Base-by-base conservation (phyloP, 129 eudicot genomes). In the Heracleum sosnowskyi region DNA sequence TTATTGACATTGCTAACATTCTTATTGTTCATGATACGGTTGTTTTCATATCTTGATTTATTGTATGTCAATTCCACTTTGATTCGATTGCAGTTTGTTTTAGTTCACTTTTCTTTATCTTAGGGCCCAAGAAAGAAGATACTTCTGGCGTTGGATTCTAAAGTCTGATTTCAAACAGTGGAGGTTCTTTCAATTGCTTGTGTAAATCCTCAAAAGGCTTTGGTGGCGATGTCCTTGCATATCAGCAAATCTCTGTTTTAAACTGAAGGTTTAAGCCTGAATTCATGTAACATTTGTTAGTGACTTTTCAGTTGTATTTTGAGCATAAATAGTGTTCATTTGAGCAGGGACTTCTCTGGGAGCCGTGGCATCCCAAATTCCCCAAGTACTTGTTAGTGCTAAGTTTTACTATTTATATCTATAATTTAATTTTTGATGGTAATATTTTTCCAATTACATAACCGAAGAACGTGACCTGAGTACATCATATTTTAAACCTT, bases 41-140 rank as follows among this genome's bases (percentile, higher is more conserved):
- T 74, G 76, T 42, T 11, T 73, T 44, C 13, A 24, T 17, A 18
- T 49, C 12, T 11, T 22, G 11, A 28, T 55, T 18, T 2, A 24
- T 40, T 16, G 60, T 7, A 16, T 31, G 5, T 41, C 6, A 55
- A 33, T 33, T 18, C 35, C 47, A 36, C 33, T 31, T 42, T 33
- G 28, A 5, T 46, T 22, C 26, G 11, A 15, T 73, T 74, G 36
- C 26, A 80, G 33, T 26, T 17, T 49, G 22, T 46, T 57, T 40
- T 26, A 51, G 69, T 26, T 57, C 10, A 31, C 4, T 75, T 57
- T 9, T 60, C 68, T 9, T 75, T 57, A 62, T 70, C 80, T 76
- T 86, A 93, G 98, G 98, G 98, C 81, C 97, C 98, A 47, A 89
- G 98, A 83, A 91, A 93, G 90, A 93, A 93, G 91, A 93, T 93